Evolutionary conservation across 768 basidiomycete species (phyloP), one percentile per base, ranked within the genome.

Genomic region (Mycena metata): DNA sequence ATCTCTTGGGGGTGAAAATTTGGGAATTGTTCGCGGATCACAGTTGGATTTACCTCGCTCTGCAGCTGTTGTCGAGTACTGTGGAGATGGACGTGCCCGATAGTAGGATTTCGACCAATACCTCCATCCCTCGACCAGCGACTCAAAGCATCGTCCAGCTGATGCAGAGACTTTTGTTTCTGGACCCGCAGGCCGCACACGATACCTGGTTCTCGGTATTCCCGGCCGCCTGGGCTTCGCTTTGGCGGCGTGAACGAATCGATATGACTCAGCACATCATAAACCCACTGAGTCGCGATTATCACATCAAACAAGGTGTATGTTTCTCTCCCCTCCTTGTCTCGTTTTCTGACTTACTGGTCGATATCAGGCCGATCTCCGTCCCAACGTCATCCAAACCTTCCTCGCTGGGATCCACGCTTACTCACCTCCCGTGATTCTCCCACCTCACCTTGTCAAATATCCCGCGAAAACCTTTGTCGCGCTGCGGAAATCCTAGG

Each of bases 391-490:
- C 66, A 89, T 99, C 51, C 93, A 98, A 76, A 96, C 96, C 0
- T 84, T 99, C 30, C 90, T 99, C 24, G 87, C 88, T 21, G 95
- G 95, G 1, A 85, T 94, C 46, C 89, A 94, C 45, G 88, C 91
- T n/a, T 98, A 96, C 77, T 88, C 85, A 9, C 95, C 96, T 7
- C 87, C 93, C 0, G 91, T 98, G 86, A 90, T 88, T 35, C 85
- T 99, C 3, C 98, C 98, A 9, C 96, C 98, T 13, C 93, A 97
- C 74, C 89, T 99, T 41, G 87, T 98, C 73, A 98, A 98, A 77
- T 99, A 96, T 77, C 90, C 99, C 39, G 95, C 94, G 19, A 98
- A 98, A 81, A 95, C 95, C 0, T 99, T 93, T 78, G 88, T 92
- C 54, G 90, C 90, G 5, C 81, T 97, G n/a, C n/a, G 64, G 96